phyloP scores from a whole-genome alignment of 2,329 filamentous ascomycete species.

The Geosmithia putterillii region DNA sequence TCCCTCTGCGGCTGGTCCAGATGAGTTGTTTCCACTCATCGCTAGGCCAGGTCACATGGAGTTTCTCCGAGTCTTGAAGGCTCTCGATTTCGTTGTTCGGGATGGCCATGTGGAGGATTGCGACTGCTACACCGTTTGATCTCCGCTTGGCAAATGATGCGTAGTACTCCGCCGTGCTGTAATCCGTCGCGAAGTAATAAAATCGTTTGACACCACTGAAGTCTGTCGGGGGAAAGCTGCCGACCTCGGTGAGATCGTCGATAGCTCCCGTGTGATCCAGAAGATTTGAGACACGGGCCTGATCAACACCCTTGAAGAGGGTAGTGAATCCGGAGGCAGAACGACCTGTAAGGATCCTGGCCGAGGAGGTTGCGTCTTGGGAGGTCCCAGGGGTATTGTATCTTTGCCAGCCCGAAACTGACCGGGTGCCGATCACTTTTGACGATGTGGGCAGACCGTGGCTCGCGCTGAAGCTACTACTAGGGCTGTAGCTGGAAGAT shows the following conservation, averaged over 20 bases:
- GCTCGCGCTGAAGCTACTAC: background rate
- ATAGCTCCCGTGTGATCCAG: constrained; percentile 3
- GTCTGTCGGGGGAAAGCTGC: constrained; percentile 1
- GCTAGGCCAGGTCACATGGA: constrained; percentile 5
- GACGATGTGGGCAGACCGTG: background rate
- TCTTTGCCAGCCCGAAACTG: background rate
- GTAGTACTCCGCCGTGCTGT: constrained; percentile 6
- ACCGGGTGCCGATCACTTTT: background rate
- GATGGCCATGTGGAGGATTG: constrained; percentile 5
- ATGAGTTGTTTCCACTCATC: constrained; percentile 7
- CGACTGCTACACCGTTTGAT: constrained; percentile 3
- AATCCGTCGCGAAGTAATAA: constrained; percentile 6
- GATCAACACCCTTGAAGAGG: constrained; percentile 5
- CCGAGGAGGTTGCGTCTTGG: background rate
- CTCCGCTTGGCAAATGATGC: constrained; percentile 7
- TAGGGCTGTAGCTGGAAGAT: background rate
- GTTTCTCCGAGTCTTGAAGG: constrained; percentile 1
- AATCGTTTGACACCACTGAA: constrained; percentile 2
- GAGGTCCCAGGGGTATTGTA: background rate
- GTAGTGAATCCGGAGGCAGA: background rate
- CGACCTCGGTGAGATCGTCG: background rate
- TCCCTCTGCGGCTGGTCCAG: constrained; percentile 2
- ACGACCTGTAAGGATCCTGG: background rate
- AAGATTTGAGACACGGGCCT: constrained; percentile 3
- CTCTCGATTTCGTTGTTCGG: constrained; percentile 3